A percentile compares a stretch with the other conserved stretches of the same genome.
phyloP scores from a whole-genome alignment of 495 filamentous ascomycete species.

The Monascus purpureus region DNA sequence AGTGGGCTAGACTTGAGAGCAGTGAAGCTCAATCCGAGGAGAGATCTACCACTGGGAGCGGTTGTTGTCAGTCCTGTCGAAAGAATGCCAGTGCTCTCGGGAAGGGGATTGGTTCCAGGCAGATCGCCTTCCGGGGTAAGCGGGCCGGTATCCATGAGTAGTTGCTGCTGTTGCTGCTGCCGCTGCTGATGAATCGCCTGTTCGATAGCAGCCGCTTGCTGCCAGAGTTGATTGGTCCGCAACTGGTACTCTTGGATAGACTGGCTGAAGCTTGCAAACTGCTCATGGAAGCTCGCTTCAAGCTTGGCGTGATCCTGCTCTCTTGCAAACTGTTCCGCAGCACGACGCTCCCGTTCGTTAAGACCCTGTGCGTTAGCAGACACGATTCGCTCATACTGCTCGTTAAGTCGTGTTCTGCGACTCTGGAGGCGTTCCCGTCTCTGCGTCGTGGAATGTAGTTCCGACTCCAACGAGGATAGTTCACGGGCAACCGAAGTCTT shows the following conservation, averaged over 20 bases:
- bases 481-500: conserved; percentile 52
- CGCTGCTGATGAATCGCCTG: conserved; percentile 29
- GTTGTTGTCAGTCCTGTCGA: conserved; percentile 15
- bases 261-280: conserved; percentile 29
- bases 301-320: conserved; percentile 48
- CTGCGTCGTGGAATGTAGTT: conserved; percentile 50
- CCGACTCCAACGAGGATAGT: conserved; percentile 47
- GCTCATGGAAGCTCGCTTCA: conserved; percentile 35
- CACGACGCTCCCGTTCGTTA: conserved; percentile 58
- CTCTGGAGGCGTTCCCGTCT: conserved; percentile 66
- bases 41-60: conserved; percentile 19
- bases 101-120: conserved; percentile 30
- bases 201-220: conserved; percentile 33
- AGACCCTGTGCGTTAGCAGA: conserved; percentile 63
- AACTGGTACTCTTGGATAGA: conserved; percentile 34
- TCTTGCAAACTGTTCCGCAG: conserved; percentile 50
- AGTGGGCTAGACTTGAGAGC: conserved; percentile 27
- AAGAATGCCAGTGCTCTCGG: conserved; percentile 14
- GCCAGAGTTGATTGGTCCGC: conserved; percentile 32
- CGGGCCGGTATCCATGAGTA: conserved; percentile 30
- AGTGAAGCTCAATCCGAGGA: conserved; percentile 28
- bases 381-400: conserved; percentile 63
- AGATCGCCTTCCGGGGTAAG: conserved; percentile 36
- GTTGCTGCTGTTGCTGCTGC: conserved; percentile 25
- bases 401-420: conserved; percentile 61